A percentile compares a stretch with the other conserved stretches of the same genome.
Conservation (phyloP, 148 eudicot genomes). For the Rhododendron ovatum region DNA sequence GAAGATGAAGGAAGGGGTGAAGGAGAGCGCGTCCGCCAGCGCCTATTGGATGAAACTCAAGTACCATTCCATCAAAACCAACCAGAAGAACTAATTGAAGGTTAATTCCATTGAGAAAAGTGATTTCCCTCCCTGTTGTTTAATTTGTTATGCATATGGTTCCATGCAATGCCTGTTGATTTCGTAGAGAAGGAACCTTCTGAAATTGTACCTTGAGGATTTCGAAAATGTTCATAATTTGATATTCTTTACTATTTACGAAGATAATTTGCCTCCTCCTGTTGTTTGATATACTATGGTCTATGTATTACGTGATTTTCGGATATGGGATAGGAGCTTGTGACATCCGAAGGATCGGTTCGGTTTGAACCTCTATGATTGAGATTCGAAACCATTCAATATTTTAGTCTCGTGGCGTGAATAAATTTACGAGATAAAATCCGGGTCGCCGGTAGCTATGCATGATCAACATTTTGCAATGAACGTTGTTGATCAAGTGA, state of each 20-base stretch:
- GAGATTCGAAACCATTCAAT: neutral
- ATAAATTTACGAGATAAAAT: neutral
- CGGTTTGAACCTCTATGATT: neutral
- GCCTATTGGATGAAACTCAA: slow-evolving; percentile 34
- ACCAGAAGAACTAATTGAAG: slow-evolving; percentile 22
- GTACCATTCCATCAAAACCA: slow-evolving; percentile 16
- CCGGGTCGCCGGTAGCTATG: too few species aligned
- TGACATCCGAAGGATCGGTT: neutral
- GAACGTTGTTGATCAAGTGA: neutral
- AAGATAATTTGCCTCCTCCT: neutral
- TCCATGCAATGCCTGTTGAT: neutral
- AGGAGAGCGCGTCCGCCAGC: slow-evolving; percentile 24
- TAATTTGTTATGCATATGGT: neutral
- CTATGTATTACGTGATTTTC: neutral
- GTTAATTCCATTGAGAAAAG: neutral
- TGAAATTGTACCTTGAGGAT: neutral
- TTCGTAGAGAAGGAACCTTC: neutral
- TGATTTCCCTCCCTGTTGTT: neutral
- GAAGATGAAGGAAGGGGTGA: slow-evolving; percentile 23
- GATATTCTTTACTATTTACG: neutral
- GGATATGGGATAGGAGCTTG: neutral
- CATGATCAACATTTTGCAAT: neutral
- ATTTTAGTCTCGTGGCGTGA: neutral
- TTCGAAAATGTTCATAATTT: neutral
- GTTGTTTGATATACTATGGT: neutral